A percentile compares a stretch with the other conserved stretches of the same genome.
phyloP scores from a whole-genome alignment of 495 filamentous ascomycete species.

The Arthonia radiata region DNA sequence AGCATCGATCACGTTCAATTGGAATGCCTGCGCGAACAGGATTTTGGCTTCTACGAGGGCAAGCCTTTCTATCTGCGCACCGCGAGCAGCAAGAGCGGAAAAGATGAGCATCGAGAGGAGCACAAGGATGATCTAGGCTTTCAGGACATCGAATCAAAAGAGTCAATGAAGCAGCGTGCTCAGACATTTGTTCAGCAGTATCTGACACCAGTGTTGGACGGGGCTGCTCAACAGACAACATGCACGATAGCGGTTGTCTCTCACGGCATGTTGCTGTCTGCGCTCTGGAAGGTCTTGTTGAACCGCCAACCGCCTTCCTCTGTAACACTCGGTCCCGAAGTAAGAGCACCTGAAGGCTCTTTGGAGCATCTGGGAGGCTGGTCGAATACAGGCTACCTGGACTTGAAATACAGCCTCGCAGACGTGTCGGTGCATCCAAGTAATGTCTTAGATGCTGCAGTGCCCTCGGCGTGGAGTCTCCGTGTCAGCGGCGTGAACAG shows the following conservation, averaged over 20 bases:
- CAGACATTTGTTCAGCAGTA: conserved; percentile 35
- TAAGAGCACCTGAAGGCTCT: conserved; percentile 7
- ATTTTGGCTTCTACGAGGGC: conserved; percentile 48
- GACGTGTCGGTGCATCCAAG: not conserved
- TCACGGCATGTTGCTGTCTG: conserved; percentile 54
- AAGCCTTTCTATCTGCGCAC: conserved; percentile 16
- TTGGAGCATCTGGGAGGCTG: conserved; percentile 27
- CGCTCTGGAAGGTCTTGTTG: conserved; percentile 38
- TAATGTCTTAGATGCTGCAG: conserved; percentile 1
- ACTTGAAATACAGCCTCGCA: conserved; percentile 17
- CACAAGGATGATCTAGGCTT: conserved; percentile 17
- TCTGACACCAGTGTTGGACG: conserved; percentile 16
- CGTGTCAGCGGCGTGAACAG: conserved; percentile 29
- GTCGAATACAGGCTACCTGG: conserved; percentile 41
- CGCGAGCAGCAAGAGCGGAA: conserved; percentile 5
- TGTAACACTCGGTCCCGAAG: conserved; percentile 11
- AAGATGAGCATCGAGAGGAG: conserved; percentile 5
- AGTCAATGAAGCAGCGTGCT: conserved; percentile 36
- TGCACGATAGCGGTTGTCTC: conserved; percentile 37
- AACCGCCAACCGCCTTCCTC: conserved; percentile 21
- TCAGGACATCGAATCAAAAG: conserved; percentile 27
- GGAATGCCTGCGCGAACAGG: conserved; percentile 37
- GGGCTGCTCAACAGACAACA: conserved; percentile 4
- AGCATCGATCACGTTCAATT: conserved; percentile 19
- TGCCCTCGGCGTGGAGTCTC: conserved; percentile 1